Evolutionary conservation across 768 basidiomycete species (phyloP), one percentile per base, ranked within the genome.

Genomic region (Suillus bovinus): DNA sequence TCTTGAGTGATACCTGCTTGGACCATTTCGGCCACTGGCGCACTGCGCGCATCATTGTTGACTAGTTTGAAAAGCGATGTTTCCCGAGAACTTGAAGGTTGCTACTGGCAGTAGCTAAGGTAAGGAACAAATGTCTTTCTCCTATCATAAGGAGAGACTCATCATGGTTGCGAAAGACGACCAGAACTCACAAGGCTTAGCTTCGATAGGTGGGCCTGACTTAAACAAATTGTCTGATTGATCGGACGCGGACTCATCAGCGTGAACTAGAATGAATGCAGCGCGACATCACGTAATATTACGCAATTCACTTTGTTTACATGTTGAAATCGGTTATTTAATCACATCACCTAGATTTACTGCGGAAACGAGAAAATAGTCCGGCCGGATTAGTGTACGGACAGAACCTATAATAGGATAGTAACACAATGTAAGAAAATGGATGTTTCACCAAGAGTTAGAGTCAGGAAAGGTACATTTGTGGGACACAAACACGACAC

Each of bases 101-200:
- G 9, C 49, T 27, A 29, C 22, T 10, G n/a, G 4, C 42, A 44
- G 46, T 13, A 27, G 6, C 8, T 10, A 7, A 34, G 33, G 14
- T 29, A 5, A 17, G 27, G 49, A 17, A 20, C 49, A 7, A 9
- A 16, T 20, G 49, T 31, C 29, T 29, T 20, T 17, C 17, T 29
- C 29, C 50, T 29, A 29, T n/a, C n/a, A n/a, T 50, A 9, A 17
- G 49, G 16, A 31, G 31, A 31, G 2, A 27, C 2, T n/a, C n/a
- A n/a, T 17, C 8, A 20, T 31, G 31, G 27, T 52, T 52, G 50
- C 50, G 33, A 29, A 31, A n/a, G 29, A 49, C 8, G 27, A 20
- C 29, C 50, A 52, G 29, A 31, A 52, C 29, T 11, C 31, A 52
- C 31, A n/a, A 52, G 50, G 50, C 20, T 52, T 52, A 52, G 50